These are phyloP conservation scores for Gamarada debralockiae DNA, from an alignment of 495 filamentous ascomycete genomes.

Conservation along the genomic window DNA sequence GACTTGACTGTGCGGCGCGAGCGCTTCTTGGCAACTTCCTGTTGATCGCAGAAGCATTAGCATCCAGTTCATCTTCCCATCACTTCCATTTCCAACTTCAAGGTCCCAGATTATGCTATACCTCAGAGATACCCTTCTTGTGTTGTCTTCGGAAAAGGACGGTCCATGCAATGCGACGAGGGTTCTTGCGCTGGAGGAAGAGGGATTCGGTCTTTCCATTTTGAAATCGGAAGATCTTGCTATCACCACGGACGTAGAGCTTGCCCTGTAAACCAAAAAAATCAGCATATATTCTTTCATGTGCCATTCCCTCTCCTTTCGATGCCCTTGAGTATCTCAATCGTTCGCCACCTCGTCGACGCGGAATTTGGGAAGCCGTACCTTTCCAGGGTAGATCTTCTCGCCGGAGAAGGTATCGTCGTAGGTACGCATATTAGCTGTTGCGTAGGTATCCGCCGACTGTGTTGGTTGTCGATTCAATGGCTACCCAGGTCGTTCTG, in stretches of 20 bases:
- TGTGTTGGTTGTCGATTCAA: conserved; percentile 20
- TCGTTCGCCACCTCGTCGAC: conserved; percentile 8
- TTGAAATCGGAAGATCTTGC: conserved; percentile 99
- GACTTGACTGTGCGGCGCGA: conserved; percentile 96
- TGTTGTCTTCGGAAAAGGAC: conserved; percentile 96
- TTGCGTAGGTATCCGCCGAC: conserved; percentile 25
- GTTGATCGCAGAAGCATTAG: conserved; percentile 24
- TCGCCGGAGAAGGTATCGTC: conserved; percentile 96
- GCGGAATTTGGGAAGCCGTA: conserved; percentile 43
- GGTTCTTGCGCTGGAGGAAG: conserved; percentile 99
- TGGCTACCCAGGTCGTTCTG: conserved; percentile 17
- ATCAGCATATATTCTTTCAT: conserved; percentile 27
- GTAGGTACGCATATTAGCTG: conserved; percentile 50
- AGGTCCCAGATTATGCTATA: conserved; percentile 45
- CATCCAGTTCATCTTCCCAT: not conserved
- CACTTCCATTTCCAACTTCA: not conserved
- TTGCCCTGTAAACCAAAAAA: conserved; percentile 66
- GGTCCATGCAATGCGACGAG: conserved; percentile 97
- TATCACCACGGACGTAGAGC: conserved; percentile 98
- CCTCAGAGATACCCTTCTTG: conserved; percentile 99
- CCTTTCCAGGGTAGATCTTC: conserved; percentile 99
- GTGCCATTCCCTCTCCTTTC: not conserved
- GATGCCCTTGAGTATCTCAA: not conserved
- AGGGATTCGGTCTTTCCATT: conserved; percentile 99
- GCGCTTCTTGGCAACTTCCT: conserved; percentile 99